phyloP scores from a whole-genome alignment of 208 protist genomes.

The Phytomonas sp. region DNA sequence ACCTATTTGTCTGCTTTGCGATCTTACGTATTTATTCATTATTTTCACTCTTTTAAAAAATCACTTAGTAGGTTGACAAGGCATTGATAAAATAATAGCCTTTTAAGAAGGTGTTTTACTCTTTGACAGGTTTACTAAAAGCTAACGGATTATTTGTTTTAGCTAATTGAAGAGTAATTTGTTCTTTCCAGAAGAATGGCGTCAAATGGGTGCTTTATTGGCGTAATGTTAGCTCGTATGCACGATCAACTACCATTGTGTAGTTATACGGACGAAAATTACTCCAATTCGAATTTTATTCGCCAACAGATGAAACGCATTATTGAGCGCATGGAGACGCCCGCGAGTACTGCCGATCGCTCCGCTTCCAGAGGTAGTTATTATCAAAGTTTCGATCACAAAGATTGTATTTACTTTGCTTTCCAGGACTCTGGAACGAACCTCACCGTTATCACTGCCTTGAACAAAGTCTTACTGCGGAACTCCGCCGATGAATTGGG shows the following conservation, averaged over 20 bases:
- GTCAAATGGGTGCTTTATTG: constrained; percentile 82
- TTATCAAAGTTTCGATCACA: constrained; percentile 88
- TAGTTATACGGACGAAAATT: constrained; percentile 82
- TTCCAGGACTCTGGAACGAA: constrained; percentile 82
- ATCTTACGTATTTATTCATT: constrained; percentile 5
- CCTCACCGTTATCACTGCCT: constrained; percentile 77
- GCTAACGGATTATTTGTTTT: constrained; percentile 9
- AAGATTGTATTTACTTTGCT: constrained; percentile 85
- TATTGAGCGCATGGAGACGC: constrained; percentile 73
- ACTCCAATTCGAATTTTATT: constrained; percentile 59
- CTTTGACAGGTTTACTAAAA: not conserved
- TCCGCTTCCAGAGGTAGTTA: constrained; percentile 48
- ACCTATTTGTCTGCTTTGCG: constrained; percentile 4
- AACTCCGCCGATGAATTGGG: constrained; percentile 60
- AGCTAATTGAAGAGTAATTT: constrained; percentile 3
- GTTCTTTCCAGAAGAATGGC: constrained; percentile 31
- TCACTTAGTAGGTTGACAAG: constrained; percentile 1
- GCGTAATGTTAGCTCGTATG: constrained; percentile 75
- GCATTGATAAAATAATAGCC: not conserved
- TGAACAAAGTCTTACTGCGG: constrained; percentile 85
- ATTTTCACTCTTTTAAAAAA: not conserved
- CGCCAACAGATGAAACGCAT: constrained; percentile 81
- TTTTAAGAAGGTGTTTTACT: not conserved
- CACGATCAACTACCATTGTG: constrained; percentile 77
- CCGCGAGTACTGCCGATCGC: constrained; percentile 37